Conservation (phyloP, 2,329 filamentous ascomycete genomes). For the Aphanocladium album region DNA sequence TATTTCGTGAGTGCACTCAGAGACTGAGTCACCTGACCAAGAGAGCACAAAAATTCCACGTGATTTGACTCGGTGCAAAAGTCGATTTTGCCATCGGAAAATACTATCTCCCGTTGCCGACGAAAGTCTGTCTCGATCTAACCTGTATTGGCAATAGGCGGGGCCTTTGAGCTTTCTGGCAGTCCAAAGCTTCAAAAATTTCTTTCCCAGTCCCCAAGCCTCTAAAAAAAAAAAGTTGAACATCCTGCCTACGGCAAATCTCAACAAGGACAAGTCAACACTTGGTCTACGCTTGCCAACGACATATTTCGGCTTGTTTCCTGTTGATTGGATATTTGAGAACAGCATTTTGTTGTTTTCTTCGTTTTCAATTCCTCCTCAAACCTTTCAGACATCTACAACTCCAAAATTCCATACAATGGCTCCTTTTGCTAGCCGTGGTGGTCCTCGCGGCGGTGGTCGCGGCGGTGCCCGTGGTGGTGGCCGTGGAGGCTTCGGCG, state of each 20-base stretch:
- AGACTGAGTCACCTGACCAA: neutral
- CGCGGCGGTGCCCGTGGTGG: constrained; percentile 25
- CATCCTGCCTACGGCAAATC: constrained; percentile 25
- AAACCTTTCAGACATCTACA: neutral
- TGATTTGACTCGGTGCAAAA: neutral
- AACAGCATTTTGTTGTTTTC: constrained; percentile 15
- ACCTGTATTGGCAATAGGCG: constrained; percentile 5
- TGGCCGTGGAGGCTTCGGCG: constrained; percentile 27
- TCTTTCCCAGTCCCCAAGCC: constrained; percentile 23
- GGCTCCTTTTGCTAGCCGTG: constrained; percentile 23
- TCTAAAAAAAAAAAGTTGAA: constrained; percentile 15
- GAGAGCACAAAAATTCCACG: neutral
- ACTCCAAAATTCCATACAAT: constrained; percentile 12
- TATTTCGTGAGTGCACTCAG: neutral
- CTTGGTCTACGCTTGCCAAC: constrained; percentile 6
- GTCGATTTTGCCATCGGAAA: constrained; percentile 6
- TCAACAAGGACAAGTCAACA: constrained; percentile 12
- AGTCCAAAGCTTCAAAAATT: constrained; percentile 34
- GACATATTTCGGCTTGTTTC: constrained; percentile 6
- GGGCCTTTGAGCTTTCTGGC: constrained; percentile 15
- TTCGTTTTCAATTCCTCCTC: constrained; percentile 18
- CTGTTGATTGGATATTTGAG: neutral
- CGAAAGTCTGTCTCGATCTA: neutral
- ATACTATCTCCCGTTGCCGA: neutral
- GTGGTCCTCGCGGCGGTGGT: constrained; percentile 23